These are phyloP conservation scores for Draba incana DNA, from an alignment of 345 rosid species.

Conservation along the genomic window DNA sequence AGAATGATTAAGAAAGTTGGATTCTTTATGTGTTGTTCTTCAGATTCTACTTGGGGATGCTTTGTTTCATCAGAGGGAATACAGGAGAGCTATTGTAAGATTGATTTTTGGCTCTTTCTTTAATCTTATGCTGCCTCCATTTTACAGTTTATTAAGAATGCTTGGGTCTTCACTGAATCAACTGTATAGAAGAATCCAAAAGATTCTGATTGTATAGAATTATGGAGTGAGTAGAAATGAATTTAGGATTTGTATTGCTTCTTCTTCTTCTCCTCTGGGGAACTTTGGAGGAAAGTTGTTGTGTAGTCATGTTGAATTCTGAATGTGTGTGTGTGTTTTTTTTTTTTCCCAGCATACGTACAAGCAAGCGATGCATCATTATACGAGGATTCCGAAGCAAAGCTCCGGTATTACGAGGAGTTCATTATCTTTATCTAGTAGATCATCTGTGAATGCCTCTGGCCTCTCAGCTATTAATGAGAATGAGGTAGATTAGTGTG, in stretches of 20 bases:
- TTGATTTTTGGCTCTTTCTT: neutral
- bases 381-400: slow-evolving; percentile 76
- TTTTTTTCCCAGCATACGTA: slow-evolving; percentile 58
- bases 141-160: too few species aligned
- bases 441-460: slow-evolving; percentile 83
- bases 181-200: too few species aligned
- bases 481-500: slow-evolving; percentile 64
- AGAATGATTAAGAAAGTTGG: neutral
- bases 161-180: too few species aligned
- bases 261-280: neutral
- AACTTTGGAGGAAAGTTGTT: neutral
- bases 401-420: slow-evolving; percentile 63
- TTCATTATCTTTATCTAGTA: slow-evolving; percentile 63
- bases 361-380: slow-evolving; percentile 87
- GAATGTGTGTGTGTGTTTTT: slow-evolving; percentile 1
- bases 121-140: neutral
- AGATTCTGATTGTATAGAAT: neutral
- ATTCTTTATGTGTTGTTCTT: slow-evolving; percentile 23
- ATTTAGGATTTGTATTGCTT: neutral
- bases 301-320: neutral
- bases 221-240: neutral
- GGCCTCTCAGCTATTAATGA: slow-evolving; percentile 69
- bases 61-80: slow-evolving; percentile 78
- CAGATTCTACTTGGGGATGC: slow-evolving; percentile 94
- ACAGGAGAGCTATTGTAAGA: slow-evolving; percentile 86